phyloP scores from a whole-genome alignment of 129 eudicot species.

The Tagetes patula region DNA sequence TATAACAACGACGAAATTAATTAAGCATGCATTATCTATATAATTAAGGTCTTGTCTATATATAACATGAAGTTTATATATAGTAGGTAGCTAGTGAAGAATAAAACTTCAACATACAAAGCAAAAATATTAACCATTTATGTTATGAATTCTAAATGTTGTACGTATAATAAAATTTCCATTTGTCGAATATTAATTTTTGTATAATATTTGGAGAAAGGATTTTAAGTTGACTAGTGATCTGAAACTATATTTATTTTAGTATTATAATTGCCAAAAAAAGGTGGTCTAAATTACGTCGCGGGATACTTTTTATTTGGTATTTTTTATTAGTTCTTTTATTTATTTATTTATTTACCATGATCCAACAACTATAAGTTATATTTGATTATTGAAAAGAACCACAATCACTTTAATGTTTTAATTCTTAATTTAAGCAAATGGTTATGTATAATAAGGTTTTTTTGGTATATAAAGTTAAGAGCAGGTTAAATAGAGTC shows the following conservation, averaged over 20 bases:
- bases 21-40: too few relatives aligned
- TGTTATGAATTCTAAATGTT: neutral
- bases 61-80: too few relatives aligned
- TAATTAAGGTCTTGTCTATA: too few relatives aligned
- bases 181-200: neutral
- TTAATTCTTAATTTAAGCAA: neutral
- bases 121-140: neutral
- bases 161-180: neutral
- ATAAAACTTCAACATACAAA: too few relatives aligned
- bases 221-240: neutral
- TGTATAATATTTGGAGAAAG: neutral
- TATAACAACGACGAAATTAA: too few relatives aligned
- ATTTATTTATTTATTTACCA: constrained; percentile 21
- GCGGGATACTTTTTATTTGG: constrained; percentile 2
- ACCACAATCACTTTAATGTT: neutral
- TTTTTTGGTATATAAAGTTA: neutral
- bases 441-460: neutral
- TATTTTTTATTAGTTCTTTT: neutral
- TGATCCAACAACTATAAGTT: constrained; percentile 35
- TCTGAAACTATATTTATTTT: neutral
- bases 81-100: too few relatives aligned
- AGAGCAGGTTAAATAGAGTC: neutral
- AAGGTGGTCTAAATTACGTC: constrained; percentile 24
- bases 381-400: constrained; percentile 20
- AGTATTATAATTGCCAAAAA: constrained; percentile 1